Evolutionary conservation across 169 alveolate species (phyloP), one percentile per base, ranked within the genome.

Genomic region (Cryptosporidium parvum): DNA sequence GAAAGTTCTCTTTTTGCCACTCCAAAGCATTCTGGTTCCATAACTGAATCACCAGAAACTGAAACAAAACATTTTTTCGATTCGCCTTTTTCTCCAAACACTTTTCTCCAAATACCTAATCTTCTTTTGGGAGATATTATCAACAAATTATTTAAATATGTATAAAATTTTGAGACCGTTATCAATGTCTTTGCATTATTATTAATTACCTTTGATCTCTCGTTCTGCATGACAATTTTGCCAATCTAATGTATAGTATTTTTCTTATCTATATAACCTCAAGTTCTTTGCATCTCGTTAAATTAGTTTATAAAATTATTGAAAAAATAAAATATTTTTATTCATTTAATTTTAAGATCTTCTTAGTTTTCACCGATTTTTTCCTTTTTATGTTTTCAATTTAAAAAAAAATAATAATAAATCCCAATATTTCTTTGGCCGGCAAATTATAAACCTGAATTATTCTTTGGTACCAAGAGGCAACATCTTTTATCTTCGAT

Each of bases 1-100:
- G 75, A 31, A 37, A 80, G 56, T 33, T 80, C 89, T 12, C 67
- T 37, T 45, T 80, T 80, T 42, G 89, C 61, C 3, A 80, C 75
- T 59, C 68, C 70, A 80, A 80, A 80, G 23, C 89, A 80, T 21
- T 80, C 75, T 16, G 89, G 89, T n/a, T 80, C 89, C 23, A 80
- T 29, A 29, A 80, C 39, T 16, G 75, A 23, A 51, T 80, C 89
- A 3, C 89, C 89, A 35, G 68, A 26, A n/a, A 80, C 45, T 14
- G 80, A 62, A 35, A 65, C 42, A 65, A 80, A 80, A 48, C 80
- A 42, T 62, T 62, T 80, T 44, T 62, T 65, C 48, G 59, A 18
- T 8, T 35, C 45, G 14, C 89, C 89, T 4, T 62, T 62, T 37
- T 42, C 75, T 23, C 37, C 75, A 58, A 33, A 62, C 8, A 44